These are phyloP conservation scores for Entonaema liquescens DNA, from an alignment of 495 filamentous ascomycete species.

Conservation along the genomic window DNA sequence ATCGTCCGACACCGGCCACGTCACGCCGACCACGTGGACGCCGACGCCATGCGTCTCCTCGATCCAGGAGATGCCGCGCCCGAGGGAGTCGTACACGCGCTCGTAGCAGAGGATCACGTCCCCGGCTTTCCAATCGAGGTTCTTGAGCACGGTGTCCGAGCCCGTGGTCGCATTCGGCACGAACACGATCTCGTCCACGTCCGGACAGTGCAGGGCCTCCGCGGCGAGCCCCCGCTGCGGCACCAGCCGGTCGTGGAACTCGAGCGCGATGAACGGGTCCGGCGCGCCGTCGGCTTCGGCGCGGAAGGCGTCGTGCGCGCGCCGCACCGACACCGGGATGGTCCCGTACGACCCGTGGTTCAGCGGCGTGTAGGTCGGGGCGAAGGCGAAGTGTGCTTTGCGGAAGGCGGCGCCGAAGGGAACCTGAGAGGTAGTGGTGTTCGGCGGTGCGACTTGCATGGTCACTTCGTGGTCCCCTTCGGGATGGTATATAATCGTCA, in stretches of 20 bases:
- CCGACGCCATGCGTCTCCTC: conserved; percentile 56
- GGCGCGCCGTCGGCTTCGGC: conserved; percentile 45
- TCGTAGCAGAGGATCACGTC: conserved; percentile 54
- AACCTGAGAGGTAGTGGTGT: background rate
- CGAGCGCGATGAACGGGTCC: conserved; percentile 59
- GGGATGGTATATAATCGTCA: conserved; percentile 21
- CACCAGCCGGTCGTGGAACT: conserved; percentile 63
- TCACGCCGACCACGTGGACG: conserved; percentile 39
- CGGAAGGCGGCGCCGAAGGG: conserved; percentile 43
- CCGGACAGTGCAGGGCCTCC: conserved; percentile 62
- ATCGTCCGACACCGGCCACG: conserved; percentile 68
- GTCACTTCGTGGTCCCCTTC: background rate
- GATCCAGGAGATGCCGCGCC: conserved; percentile 67
- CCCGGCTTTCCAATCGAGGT: conserved; percentile 59
- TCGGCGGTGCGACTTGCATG: background rate
- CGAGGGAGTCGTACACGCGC: conserved; percentile 69
- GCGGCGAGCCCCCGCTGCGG: conserved; percentile 68
- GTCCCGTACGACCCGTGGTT: conserved; percentile 57
- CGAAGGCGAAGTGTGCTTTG: conserved; percentile 41
- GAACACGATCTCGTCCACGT: conserved; percentile 69
- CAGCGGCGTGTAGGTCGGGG: conserved; percentile 44
- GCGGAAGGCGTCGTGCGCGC: conserved; percentile 38
- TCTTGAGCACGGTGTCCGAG: conserved; percentile 76
- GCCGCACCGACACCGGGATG: conserved; percentile 41
- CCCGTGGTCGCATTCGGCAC: conserved; percentile 82